Conservation (phyloP, 2,329 filamentous ascomycete species). For the Pseudovirgaria hyperparasitica region DNA sequence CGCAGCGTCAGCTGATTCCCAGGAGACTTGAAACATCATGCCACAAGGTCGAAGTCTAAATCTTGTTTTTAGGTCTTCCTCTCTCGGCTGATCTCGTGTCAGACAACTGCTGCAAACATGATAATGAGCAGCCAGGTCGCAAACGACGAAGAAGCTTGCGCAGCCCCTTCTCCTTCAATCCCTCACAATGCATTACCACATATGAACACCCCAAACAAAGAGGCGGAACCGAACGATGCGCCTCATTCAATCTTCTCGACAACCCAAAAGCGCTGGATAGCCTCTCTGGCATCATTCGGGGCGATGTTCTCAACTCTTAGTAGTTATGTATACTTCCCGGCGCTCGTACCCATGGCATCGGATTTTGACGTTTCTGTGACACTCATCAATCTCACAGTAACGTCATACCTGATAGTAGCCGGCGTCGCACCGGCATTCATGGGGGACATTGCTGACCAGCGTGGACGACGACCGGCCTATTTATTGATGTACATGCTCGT, state of each 20-base stretch:
- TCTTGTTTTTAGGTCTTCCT: too few relatives aligned
- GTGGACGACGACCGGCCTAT: slow-evolving; percentile 29
- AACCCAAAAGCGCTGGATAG: slow-evolving; percentile 8
- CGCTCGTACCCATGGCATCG: slow-evolving; percentile 26
- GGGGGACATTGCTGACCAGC: slow-evolving; percentile 28
- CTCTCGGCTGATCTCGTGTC: too few relatives aligned
- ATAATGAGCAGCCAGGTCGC: too few relatives aligned
- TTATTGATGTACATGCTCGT: slow-evolving; percentile 27
- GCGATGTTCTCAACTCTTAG: slow-evolving; percentile 27
- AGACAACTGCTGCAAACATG: too few relatives aligned
- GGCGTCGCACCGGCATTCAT: slow-evolving; percentile 30
- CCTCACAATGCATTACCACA: too few relatives aligned
- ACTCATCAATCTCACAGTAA: slow-evolving; percentile 31
- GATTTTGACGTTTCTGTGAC: slow-evolving; percentile 26
- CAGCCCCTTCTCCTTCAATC: too few relatives aligned
- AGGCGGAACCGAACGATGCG: too few relatives aligned
- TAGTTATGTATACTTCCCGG: slow-evolving; percentile 36
- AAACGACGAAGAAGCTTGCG: too few relatives aligned
- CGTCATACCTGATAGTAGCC: slow-evolving; percentile 33
- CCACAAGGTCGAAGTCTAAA: too few relatives aligned
- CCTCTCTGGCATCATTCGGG: slow-evolving; percentile 7
- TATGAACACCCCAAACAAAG: too few relatives aligned
- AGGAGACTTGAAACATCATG: too few relatives aligned
- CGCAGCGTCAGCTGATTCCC: too few relatives aligned
- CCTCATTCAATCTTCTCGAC: slow-evolving; percentile 11